Conservation (phyloP, 805 yeast species). For the Spencermartinsiella europaea region DNA sequence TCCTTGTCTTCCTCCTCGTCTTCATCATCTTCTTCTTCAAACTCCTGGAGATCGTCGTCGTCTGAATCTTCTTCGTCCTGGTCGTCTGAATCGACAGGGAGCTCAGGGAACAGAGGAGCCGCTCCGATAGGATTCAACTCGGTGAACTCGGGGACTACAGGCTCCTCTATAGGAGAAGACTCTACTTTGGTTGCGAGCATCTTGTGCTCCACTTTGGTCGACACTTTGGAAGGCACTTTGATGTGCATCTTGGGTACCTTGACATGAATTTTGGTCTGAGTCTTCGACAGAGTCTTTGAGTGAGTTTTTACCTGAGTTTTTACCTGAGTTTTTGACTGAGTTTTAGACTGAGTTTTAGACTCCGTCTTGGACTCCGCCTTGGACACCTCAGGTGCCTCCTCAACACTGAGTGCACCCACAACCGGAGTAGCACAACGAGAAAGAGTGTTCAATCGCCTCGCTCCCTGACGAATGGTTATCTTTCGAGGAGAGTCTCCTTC, state of each 20-base stretch:
- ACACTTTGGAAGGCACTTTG: not conserved
- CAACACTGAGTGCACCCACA: too few species aligned
- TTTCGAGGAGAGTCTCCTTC: not conserved
- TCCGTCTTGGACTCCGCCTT: too few species aligned
- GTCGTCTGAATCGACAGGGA: not conserved
- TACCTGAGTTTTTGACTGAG: not conserved
- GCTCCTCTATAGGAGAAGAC: not conserved
- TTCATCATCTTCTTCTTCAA: slow-evolving; percentile 1
- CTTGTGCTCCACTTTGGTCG: not conserved
- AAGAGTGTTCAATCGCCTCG: not conserved
- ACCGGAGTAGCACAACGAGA: not conserved
- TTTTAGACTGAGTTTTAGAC: too few species aligned
- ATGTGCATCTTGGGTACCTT: not conserved
- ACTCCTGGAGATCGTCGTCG: not conserved
- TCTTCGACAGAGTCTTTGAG: not conserved
- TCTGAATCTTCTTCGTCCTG: slow-evolving; percentile 1
- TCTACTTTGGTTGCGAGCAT: too few species aligned
- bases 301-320: not conserved
- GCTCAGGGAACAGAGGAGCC: not conserved
- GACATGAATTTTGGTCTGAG: not conserved
- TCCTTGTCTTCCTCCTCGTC: not conserved
- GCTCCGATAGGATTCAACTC: not conserved
- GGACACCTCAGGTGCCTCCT: too few species aligned
- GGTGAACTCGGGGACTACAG: not conserved
- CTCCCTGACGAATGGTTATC: not conserved